Base-by-base conservation (phyloP, 768 basidiomycete genomes). In the Boletus sp. region DNA sequence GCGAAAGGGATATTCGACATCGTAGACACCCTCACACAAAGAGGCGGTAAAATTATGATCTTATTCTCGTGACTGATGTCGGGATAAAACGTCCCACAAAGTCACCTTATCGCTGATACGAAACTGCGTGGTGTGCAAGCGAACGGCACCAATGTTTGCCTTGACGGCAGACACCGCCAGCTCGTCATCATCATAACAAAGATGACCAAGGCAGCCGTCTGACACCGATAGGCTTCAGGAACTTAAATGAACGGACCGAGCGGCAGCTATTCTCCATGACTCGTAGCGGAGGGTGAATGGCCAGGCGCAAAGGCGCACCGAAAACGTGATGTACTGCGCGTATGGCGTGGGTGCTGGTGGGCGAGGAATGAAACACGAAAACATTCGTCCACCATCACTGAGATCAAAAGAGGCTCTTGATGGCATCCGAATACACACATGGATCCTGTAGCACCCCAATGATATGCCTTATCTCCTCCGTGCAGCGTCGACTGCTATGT, bases 391-490 rank as follows among this genome's bases (percentile, higher is more conserved):
- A 32, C 4, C 33, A 62, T 58, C 55, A 47, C 14, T 15, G 27
- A 2, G 17, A 50, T 59, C 44, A 57, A 51, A n/a, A 23, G 17
- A 32, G 9, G 19, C 19, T 39, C 48, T n/a, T 54, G 52, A 60
- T 43, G 47, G 35, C 30, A 41, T 33, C 37, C 6, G 15, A 30
- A 46, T 7, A 47, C 3, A 38, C 23, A 25, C 13, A 21, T 15
- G 35, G 13, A 39, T 10, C 33, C 43, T 25, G 38, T 50, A 21
- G 19, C 42, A 19, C 9, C 29, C 25, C 15, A 40, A 27, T 40
- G 37, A 34, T 17, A 7, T 45, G 11, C 23, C 7, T 38, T 41
- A 13, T 19, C 11, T 40, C 8, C 53, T 47, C 51, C 37, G 46
- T 54, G 50, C 53, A 43, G 55, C 50, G 13, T 13, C 0, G 30